Evolutionary conservation across 1,284 basidiomycete genomes (phyloP), one percentile per base, ranked within the genome.

Genomic region (Ceratobasidium sp.): DNA sequence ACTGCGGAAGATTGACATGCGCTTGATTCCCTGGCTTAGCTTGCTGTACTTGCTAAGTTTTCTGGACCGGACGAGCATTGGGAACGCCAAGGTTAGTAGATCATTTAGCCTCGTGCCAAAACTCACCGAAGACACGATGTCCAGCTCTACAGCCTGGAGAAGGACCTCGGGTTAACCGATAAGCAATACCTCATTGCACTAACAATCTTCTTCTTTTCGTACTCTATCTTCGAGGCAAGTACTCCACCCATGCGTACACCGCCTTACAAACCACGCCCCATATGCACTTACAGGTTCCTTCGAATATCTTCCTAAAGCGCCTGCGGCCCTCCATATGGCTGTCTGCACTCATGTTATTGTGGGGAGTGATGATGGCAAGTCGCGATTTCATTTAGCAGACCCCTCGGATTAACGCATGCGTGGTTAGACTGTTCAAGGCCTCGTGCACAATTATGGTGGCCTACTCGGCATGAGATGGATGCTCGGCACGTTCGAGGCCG

Each of bases 21-120:
- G 56, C 2, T 70, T 77, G 14, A 72, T 77, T 23, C 76, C 76
- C 6, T 75, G 70, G 70, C 64, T 74, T 3, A 71, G 67, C n/a
- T 69, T 79, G 7, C 73, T 79, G 11, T 79, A 79, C 72, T 76
- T 79, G 5, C 73, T 78, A 42, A 77, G 76, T 5, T 79, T 78
- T 73, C 72, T 79, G 21, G 79, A 80, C 71, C 74, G 78, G 36
- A 75, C 77, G 47, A 78, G 78, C 60, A 58, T 75, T 13, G 69
- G 75, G 1, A 75, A 76, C 36, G 68, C 62, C 36, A 66, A 66
- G 62, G 62, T 76, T 36, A 6, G 42, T 30, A 9, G 30, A 25
- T 8, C 53, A 46, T 14, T n/a, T 14, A 46, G 42, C 14, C 5
- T n/a, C 16, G 42, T n/a, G 16, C 16, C 16, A 21, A 46, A 21